Percentiles rank a stretch among this genome's conserved stretches.
Conservation (phyloP, 176 grass and related monocot species). For the Eleusine coracana region DNA sequence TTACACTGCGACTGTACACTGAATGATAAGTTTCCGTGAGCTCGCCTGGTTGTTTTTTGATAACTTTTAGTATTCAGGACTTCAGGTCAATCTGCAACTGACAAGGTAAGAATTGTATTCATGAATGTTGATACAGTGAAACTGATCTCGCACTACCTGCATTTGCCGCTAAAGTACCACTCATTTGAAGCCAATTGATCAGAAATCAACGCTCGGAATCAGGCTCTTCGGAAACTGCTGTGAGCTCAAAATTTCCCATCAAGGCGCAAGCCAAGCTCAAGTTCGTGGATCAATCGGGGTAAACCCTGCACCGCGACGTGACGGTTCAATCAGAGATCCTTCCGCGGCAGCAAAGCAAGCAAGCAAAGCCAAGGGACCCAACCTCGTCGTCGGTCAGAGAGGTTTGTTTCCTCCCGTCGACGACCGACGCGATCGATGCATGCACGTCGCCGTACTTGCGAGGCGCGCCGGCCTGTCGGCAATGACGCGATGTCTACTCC, state of each 20-base stretch:
- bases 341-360: not conserved
- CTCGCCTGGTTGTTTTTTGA: not conserved
- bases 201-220: not conserved
- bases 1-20: not conserved
- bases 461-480: slow-evolving; percentile 31
- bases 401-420: not conserved
- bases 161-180: not conserved
- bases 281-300: slow-evolving; percentile 2
- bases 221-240: not conserved
- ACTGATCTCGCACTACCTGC: not conserved
- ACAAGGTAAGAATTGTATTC: too few species aligned
- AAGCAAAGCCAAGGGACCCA: not conserved
- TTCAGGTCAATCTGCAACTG: too few species aligned
- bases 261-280: not conserved
- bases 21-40: not conserved
- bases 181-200: not conserved
- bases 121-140: not conserved
- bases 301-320: not conserved
- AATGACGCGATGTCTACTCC: slow-evolving; percentile 29
- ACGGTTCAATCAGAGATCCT: not conserved
- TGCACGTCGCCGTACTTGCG: slow-evolving; percentile 6
- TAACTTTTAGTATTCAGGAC: not conserved
- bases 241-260: not conserved
- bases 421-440: slow-evolving; percentile 40
- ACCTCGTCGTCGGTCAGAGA: not conserved